These are phyloP conservation scores for Penicillium arizonense DNA, from an alignment of 495 filamentous ascomycete species.

Conservation along the genomic window DNA sequence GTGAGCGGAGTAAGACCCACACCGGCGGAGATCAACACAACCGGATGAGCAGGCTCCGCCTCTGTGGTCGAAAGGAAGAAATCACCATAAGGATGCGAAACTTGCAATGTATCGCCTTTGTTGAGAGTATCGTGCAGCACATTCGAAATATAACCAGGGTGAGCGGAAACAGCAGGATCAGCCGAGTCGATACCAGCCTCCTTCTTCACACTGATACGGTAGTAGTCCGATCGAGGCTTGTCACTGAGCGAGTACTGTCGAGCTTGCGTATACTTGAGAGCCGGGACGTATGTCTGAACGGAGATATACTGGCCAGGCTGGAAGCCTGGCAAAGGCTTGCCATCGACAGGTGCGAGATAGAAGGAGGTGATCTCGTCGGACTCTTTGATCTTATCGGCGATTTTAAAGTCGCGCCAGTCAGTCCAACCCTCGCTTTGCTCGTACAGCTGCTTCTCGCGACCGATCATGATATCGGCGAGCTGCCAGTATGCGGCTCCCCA, in stretches of 20 bases:
- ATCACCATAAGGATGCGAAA: constrained; percentile 69
- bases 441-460: constrained; percentile 60
- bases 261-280: constrained; percentile 58
- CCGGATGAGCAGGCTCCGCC: constrained; percentile 27
- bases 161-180: constrained; percentile 37
- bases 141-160: constrained; percentile 70
- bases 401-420: constrained; percentile 65
- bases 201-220: constrained; percentile 70
- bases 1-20: constrained; percentile 68
- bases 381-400: constrained; percentile 61
- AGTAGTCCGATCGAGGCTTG: constrained; percentile 53
- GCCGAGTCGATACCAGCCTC: constrained; percentile 51
- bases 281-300: constrained; percentile 55
- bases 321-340: constrained; percentile 56
- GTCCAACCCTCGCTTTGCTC: constrained; percentile 54
- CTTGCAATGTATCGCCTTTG: constrained; percentile 57
- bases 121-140: constrained; percentile 60
- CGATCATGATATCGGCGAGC: constrained; percentile 69
- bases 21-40: constrained; percentile 71
- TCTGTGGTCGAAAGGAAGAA: constrained; percentile 56
- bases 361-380: constrained; percentile 66
- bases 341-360: constrained; percentile 67
- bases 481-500: constrained; percentile 72
- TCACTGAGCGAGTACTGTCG: constrained; percentile 75
- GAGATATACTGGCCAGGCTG: constrained; percentile 71